Percentiles rank a stretch among this genome's conserved stretches.
These are phyloP conservation scores for Oropetium thomaeum DNA, from an alignment of 176 grass and related monocot genomes.

Conservation along the genomic window DNA sequence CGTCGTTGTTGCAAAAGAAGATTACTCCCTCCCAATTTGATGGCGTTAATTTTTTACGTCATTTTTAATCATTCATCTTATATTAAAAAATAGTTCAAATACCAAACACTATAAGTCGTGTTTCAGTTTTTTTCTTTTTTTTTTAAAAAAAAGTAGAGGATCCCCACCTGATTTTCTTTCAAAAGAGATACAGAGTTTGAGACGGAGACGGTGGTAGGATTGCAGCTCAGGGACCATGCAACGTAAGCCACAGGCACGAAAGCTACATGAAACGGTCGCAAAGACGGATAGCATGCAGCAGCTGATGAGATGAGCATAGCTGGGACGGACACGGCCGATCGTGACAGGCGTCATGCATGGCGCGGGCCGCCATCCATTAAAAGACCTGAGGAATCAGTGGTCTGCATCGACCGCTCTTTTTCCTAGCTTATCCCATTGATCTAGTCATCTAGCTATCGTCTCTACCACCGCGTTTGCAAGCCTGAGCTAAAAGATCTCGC, in stretches of 20 bases:
- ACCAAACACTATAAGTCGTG: no score
- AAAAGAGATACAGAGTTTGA: no score
- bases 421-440: not conserved
- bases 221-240: not conserved
- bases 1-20: not conserved
- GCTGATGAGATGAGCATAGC: not conserved
- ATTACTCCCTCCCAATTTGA: no score
- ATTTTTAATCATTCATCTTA: no score
- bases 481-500: not conserved
- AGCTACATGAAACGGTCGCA: constrained; percentile 10
- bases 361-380: not conserved
- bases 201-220: no score
- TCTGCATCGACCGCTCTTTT: not conserved
- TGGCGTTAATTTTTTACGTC: no score
- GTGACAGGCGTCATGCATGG: not conserved
- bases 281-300: not conserved
- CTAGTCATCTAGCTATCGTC: no score
- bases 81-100: no score
- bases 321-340: not conserved
- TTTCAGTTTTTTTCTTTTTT: no score
- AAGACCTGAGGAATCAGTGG: not conserved
- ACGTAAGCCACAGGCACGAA: not conserved
- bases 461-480: not conserved
- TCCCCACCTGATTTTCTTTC: no score
- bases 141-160: no score